Evolutionary conservation across 2,329 filamentous ascomycete genomes (phyloP), one percentile per base, ranked within the genome.

Genomic region (Trichophyton mentagrophytes): DNA sequence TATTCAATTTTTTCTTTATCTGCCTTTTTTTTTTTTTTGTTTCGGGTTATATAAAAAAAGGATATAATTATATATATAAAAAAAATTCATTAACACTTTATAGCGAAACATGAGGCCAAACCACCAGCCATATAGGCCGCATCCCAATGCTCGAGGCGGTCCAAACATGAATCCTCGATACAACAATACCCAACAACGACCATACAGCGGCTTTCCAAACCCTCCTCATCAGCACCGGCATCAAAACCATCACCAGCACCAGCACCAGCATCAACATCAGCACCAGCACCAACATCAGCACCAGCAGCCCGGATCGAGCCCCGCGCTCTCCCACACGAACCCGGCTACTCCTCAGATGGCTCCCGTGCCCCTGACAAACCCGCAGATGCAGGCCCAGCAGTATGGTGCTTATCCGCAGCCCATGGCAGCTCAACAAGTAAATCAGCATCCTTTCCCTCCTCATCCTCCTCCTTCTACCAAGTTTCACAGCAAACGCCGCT

Each of bases 341-440:
- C 85, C 86, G 61, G 81, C 81, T 64, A 88, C 86, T 33, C 85
- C 88, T 64, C 84, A 87, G 76, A 85, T 85, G 85, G 81, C 79
- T 65, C 82, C 82, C 69, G 85, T 90, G 72, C 81, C 87, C 57
- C 87, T 88, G 73, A 79, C 80, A 61, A 79, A 81, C 62, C 80
- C 82, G 49, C 80, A 82, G 64, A 87, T 85, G 76, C 83, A 83
- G 65, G 82, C 82, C 63, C 77, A 77, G 66, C 79, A 78, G 59
- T 79, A 81, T 68, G 80, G 79, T 56, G 81, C 82, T 72, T 85
- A 83, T 69, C 78, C 74, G 66, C 80, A 78, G 66, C 80, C 80
- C 66, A 78, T 81, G 72, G 80, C 73, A 71, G 79, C 74, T 73
- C 78, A 83, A 79, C 77, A 84, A 82, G 82, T 82, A 83, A 81